A percentile compares a stretch with the other conserved stretches of the same genome.
These are phyloP conservation scores for Fusarium phyllophilum DNA, from an alignment of 2,329 filamentous ascomycete species.

Conservation along the genomic window DNA sequence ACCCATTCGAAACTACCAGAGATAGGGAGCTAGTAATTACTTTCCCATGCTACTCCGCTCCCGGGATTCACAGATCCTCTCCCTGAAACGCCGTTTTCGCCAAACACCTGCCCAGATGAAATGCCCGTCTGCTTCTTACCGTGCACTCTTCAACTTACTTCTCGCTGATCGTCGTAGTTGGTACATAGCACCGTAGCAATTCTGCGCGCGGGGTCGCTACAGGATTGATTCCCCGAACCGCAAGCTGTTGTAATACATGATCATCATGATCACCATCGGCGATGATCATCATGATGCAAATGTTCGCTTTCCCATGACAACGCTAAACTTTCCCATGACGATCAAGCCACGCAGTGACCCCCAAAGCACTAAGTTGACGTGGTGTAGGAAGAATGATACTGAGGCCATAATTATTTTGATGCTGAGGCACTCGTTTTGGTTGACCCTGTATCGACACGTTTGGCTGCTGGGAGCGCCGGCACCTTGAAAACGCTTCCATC, in stretches of 20 bases:
- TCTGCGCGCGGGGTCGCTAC: background rate
- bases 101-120: constrained; percentile 13
- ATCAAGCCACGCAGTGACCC: background rate
- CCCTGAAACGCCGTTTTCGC: constrained; percentile 41
- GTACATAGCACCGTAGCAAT: background rate
- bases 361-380: background rate
- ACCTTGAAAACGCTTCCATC: constrained; percentile 79
- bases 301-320: constrained; percentile 22
- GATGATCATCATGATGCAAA: constrained; percentile 32
- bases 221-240: constrained; percentile 6
- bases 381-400: background rate
- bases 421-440: constrained; percentile 50
- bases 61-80: constrained; percentile 10
- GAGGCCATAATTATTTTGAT: constrained; percentile 34
- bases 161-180: constrained; percentile 5
- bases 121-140: background rate
- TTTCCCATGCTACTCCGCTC: constrained; percentile 11
- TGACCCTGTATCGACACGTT: constrained; percentile 66
- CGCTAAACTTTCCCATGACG: constrained; percentile 29
- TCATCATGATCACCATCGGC: constrained; percentile 25
- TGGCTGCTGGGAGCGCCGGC: constrained; percentile 76
- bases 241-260: constrained; percentile 7
- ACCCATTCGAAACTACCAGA: background rate
- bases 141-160: background rate
- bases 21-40: constrained; percentile 8